phyloP scores from a whole-genome alignment of 164 flowering plant genomes.

The Kalanchoe fedtschenkoi region DNA sequence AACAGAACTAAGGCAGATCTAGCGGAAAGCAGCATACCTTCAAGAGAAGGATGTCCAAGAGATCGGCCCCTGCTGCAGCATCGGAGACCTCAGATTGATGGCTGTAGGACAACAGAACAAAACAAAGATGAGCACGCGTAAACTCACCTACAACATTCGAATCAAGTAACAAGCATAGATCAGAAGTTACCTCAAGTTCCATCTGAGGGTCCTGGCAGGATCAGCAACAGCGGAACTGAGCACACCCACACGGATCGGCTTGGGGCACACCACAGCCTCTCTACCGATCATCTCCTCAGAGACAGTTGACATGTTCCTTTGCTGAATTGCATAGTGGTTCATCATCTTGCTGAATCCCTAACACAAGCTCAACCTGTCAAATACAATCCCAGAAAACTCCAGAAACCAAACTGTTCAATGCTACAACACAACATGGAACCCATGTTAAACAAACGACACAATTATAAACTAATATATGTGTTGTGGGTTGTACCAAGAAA shows the following conservation, averaged over 20 bases:
- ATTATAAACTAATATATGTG: background rate
- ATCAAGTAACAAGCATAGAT: background rate
- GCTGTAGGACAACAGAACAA: background rate
- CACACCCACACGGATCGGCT: background rate
- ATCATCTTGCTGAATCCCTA: background rate
- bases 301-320: background rate
- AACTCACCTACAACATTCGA: background rate
- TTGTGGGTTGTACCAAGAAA: constrained; percentile 2
- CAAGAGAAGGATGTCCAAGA: background rate
- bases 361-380: background rate
- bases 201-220: background rate
- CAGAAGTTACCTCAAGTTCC: background rate
- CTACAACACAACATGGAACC: background rate
- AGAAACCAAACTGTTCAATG: too few species aligned
- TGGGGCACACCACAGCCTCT: background rate
- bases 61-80: background rate
- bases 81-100: constrained; percentile 1
- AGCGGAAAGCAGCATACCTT: background rate
- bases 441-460: background rate
- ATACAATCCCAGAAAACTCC: too few species aligned
- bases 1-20: background rate
- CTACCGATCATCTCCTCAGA: background rate
- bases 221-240: background rate
- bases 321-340: background rate
- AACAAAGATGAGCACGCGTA: background rate